Percentiles rank a stretch among this genome's conserved stretches.
Conservation (phyloP, 1,284 basidiomycete species). For the Gastroboletus turbinatus region DNA sequence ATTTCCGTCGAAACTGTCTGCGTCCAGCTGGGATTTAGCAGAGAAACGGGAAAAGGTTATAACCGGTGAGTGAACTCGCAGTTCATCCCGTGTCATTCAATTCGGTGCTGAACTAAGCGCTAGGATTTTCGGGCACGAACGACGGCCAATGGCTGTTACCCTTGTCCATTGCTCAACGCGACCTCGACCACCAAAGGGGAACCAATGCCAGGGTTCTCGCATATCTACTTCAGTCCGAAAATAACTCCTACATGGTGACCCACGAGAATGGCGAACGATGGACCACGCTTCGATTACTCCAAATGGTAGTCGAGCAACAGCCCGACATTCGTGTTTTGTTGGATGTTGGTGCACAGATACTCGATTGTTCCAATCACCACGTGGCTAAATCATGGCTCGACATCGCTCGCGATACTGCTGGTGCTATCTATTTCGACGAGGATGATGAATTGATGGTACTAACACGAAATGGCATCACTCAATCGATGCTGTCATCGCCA, state of each 20-base stretch:
- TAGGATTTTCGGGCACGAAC: constrained; percentile 12
- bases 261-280: constrained; percentile 17
- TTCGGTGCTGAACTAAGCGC: neutral
- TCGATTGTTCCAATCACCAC: constrained; percentile 44
- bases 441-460: constrained; percentile 43
- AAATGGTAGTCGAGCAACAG: constrained; percentile 29
- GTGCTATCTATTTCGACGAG: constrained; percentile 46
- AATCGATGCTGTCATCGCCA: constrained; percentile 33
- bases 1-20: constrained; percentile 43
- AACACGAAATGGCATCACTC: constrained; percentile 35
- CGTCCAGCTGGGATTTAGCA: constrained; percentile 52
- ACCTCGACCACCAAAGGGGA: constrained; percentile 1
- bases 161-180: neutral
- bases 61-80: neutral
- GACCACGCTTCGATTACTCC: constrained; percentile 34
- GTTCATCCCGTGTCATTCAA: neutral
- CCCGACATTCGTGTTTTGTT: constrained; percentile 45
- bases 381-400: constrained; percentile 43
- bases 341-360: constrained; percentile 55
- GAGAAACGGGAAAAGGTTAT: constrained; percentile 17
- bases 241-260: constrained; percentile 35
- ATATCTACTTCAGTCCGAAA: constrained; percentile 44
- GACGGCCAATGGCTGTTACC: constrained; percentile 7
- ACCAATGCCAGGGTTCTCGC: constrained; percentile 39
- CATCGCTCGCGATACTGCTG: constrained; percentile 23